A percentile compares a stretch with the other conserved stretches of the same genome.
phyloP scores from a whole-genome alignment of 129 eudicot genomes.

The Kitagawia praeruptora region DNA sequence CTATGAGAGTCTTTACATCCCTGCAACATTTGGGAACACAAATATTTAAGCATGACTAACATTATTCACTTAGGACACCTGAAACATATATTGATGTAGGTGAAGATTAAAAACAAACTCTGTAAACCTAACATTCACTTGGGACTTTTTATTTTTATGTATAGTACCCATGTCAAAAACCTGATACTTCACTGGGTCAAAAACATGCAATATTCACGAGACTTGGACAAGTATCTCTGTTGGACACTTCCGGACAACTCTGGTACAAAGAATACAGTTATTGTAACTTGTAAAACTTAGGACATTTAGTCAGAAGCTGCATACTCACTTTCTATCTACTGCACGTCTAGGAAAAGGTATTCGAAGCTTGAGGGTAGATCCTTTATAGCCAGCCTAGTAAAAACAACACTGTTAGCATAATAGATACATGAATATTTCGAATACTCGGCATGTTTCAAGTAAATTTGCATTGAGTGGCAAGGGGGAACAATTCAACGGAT shows the following conservation, averaged over 20 bases:
- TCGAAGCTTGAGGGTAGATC: constrained; percentile 76
- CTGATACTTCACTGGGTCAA: too few relatives aligned
- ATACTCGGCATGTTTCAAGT: not conserved
- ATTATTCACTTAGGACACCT: not conserved
- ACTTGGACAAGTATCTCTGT: too few relatives aligned
- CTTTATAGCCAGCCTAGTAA: constrained; percentile 66
- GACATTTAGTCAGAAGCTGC: not conserved
- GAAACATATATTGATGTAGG: not conserved
- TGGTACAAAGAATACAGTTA: not conserved
- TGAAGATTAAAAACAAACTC: not conserved
- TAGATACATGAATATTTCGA: not conserved
- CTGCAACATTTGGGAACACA: constrained; percentile 18
- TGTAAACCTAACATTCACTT: too few relatives aligned
- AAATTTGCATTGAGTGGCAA: not conserved
- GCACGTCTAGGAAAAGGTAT: constrained; percentile 91
- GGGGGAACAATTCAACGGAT: not conserved
- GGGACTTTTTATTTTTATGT: too few relatives aligned
- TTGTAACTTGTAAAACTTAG: not conserved
- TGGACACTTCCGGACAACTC: too few relatives aligned
- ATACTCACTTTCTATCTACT: constrained; percentile 71
- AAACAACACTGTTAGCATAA: not conserved
- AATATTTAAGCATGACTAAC: not conserved
- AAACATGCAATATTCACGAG: too few relatives aligned
- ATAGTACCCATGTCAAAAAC: too few relatives aligned
- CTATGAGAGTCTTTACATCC: constrained; percentile 80